A percentile compares a stretch with the other conserved stretches of the same genome.
Conservation (phyloP, 441 rosid genomes). For the Erodium texanum region DNA sequence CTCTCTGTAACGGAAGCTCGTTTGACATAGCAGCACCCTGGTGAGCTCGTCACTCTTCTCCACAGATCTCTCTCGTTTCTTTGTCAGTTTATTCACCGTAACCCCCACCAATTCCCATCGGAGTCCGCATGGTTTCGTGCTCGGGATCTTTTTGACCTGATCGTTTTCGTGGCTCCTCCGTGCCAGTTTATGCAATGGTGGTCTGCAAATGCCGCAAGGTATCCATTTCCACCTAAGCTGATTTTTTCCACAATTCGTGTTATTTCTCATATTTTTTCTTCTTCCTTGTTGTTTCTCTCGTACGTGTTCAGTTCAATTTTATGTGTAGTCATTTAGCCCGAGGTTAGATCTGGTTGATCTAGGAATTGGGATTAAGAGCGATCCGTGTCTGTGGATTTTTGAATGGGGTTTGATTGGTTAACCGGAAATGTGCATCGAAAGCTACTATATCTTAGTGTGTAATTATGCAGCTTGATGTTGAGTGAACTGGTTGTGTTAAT, state of each 20-base stretch:
- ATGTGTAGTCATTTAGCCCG: background rate
- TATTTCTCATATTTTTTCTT: background rate
- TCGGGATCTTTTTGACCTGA: background rate
- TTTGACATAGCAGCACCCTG: background rate
- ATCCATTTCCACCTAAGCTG: background rate
- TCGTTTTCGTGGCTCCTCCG: background rate
- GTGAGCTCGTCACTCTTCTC: background rate
- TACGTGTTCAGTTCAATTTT: background rate
- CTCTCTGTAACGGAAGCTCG: background rate
- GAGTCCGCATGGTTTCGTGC: background rate
- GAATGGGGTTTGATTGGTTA: background rate
- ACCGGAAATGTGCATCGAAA: background rate
- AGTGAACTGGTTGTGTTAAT: constrained; percentile 2
- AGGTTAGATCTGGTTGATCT: constrained; percentile 14
- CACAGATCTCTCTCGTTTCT: constrained; percentile 2
- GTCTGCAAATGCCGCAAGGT: constrained; percentile 97
- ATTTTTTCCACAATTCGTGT: background rate
- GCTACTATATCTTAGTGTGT: background rate
- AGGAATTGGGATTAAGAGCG: background rate
- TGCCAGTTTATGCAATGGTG: constrained; percentile 43
- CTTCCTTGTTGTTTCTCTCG: background rate
- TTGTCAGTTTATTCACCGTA: background rate
- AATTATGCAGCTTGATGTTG: background rate
- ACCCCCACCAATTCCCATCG: background rate
- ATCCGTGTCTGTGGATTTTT: background rate